Percentiles rank a stretch among this genome's conserved stretches.
Conservation (phyloP, 495 filamentous ascomycete genomes). For the Xylaria acuta region DNA sequence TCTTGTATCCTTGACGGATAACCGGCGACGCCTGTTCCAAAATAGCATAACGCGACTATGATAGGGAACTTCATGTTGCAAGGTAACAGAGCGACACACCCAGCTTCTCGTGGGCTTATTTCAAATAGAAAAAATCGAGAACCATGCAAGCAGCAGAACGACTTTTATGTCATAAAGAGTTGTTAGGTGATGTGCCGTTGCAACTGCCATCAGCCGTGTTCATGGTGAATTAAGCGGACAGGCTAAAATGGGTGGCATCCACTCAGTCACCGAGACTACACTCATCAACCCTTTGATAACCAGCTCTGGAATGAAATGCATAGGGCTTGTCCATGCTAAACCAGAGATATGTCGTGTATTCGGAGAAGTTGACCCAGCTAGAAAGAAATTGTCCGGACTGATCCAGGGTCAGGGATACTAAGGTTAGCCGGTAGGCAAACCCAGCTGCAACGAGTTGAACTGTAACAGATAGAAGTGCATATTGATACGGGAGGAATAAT, state of each 20-base stretch:
- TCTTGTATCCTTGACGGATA: constrained; percentile 26
- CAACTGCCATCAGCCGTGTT: background rate
- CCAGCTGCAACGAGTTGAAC: background rate
- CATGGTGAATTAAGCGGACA: background rate
- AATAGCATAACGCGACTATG: background rate
- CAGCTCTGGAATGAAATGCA: background rate
- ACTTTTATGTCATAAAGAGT: background rate
- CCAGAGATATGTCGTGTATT: background rate
- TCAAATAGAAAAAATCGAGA: background rate
- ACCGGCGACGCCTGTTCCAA: constrained; percentile 9
- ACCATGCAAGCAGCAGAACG: too few relatives aligned
- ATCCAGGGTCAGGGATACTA: background rate
- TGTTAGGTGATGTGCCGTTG: background rate
- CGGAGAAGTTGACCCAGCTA: background rate
- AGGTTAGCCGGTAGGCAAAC: background rate
- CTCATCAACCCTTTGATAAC: background rate
- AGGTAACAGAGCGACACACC: too few relatives aligned
- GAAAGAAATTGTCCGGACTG: background rate
- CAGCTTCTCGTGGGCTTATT: background rate
- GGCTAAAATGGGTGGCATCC: constrained; percentile 2
- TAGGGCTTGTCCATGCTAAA: background rate
- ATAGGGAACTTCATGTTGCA: background rate
- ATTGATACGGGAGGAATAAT: too few relatives aligned
- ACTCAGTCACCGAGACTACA: background rate
- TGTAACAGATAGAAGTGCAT: too few relatives aligned